Percentiles rank a stretch among this genome's conserved stretches.
Conservation (phyloP, 2,329 filamentous ascomycete genomes). For the Claviceps capensis region DNA sequence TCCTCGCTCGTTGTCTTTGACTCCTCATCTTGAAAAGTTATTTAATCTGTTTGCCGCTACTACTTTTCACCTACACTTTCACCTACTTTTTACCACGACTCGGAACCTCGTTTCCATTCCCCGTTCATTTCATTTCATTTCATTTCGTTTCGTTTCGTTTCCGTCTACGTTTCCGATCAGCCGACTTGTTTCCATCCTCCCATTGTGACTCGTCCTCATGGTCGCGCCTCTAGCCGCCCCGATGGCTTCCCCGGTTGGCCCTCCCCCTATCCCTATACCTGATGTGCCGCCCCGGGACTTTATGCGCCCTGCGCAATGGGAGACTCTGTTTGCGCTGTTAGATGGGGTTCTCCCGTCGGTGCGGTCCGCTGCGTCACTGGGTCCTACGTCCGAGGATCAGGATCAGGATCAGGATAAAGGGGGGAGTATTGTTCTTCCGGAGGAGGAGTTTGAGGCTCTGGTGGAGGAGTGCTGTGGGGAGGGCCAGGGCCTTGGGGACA, state of each 20-base stretch:
- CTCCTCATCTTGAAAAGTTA: no score
- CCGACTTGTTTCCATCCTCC: no score
- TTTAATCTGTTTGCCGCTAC: no score
- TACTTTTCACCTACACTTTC: no score
- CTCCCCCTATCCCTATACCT: conserved; percentile 12
- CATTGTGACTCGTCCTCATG: no score
- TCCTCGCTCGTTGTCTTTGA: no score
- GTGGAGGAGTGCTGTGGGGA: conserved; percentile 20
- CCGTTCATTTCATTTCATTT: no score
- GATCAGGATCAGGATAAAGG: conserved; percentile 21
- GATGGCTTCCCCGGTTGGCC: background rate
- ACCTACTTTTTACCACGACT: no score
- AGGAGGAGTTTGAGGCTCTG: conserved; percentile 34
- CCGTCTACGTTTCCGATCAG: no score
- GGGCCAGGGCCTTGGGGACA: conserved; percentile 17
- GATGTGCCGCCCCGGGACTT: conserved; percentile 19
- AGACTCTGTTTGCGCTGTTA: conserved; percentile 37
- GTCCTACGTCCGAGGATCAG: conserved; percentile 14
- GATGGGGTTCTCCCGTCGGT: conserved; percentile 50
- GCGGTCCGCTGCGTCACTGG: conserved; percentile 18
- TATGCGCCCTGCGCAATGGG: conserved; percentile 38
- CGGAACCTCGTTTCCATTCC: no score
- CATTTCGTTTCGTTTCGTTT: no score
- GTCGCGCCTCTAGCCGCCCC: no score
- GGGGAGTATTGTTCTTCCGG: conserved; percentile 22